A percentile compares a stretch with the other conserved stretches of the same genome.
phyloP scores from a whole-genome alignment of 805 yeast species.

The Kluyveromyces nonfermentans region DNA sequence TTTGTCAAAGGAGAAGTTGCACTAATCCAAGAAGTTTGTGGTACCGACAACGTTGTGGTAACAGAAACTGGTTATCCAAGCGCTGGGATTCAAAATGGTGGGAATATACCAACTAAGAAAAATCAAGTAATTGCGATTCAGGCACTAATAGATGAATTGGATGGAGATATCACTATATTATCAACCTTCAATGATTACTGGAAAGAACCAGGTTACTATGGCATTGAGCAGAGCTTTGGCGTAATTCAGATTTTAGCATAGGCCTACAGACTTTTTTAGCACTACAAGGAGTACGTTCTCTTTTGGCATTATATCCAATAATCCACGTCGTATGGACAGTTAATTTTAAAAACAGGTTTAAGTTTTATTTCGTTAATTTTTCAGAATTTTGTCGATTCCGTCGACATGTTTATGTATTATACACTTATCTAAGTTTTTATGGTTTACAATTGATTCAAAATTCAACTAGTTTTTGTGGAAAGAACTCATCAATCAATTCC shows the following conservation, averaged over 20 bases:
- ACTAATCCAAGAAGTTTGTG: conserved; percentile 48
- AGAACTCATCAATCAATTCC: conserved; percentile 57
- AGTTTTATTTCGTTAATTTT: not conserved
- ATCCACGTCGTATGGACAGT: not conserved
- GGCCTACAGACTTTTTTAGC: not conserved
- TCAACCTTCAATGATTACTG: conserved; percentile 79
- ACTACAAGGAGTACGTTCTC: no score
- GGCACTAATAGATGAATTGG: conserved; percentile 48
- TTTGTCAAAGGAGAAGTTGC: conserved; percentile 58
- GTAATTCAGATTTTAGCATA: conserved; percentile 31
- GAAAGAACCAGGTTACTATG: conserved; percentile 78
- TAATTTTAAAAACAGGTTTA: not conserved
- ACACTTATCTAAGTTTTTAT: not conserved
- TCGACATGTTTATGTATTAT: conserved; percentile 12
- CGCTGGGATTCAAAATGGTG: conserved; percentile 61
- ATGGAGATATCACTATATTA: conserved; percentile 57
- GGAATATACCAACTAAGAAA: conserved; percentile 55
- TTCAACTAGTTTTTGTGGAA: conserved; percentile 48
- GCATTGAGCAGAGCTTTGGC: conserved; percentile 85
- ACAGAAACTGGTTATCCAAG: conserved; percentile 91
- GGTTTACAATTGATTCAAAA: conserved; percentile 31
- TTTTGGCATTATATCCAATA: no score
- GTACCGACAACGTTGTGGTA: conserved; percentile 43
- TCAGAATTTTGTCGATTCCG: not conserved
- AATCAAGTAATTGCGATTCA: conserved; percentile 68